Evolutionary conservation across 1,284 basidiomycete species (phyloP).

Genomic region (Ustilago curta): DNA sequence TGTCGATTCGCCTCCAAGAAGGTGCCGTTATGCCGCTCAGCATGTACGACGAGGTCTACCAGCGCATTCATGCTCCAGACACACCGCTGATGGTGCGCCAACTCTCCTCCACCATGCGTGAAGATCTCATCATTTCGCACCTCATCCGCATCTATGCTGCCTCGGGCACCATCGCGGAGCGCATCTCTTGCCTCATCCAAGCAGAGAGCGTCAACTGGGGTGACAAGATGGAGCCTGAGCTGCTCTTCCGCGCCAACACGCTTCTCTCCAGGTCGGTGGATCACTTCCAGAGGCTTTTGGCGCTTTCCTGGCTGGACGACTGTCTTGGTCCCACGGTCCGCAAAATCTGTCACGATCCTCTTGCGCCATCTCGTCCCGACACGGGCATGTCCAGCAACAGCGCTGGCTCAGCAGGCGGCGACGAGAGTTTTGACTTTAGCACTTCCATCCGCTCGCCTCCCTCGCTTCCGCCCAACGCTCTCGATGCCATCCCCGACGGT

Average conservation of each 20-base stretch:
- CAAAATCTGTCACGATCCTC: conserved; percentile 50
- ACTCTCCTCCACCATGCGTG: conserved; percentile 49
- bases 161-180: conserved; percentile 55
- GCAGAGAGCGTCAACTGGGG: conserved; percentile 47
- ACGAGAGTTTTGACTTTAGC: conserved; percentile 29
- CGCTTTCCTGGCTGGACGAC: conserved; percentile 54
- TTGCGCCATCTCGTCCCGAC: conserved; percentile 26
- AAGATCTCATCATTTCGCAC: conserved; percentile 52
- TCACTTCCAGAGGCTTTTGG: conserved; percentile 55
- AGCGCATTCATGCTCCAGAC: conserved; percentile 36
- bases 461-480: conserved; percentile 19
- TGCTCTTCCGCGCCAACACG: conserved; percentile 64
- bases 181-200: conserved; percentile 47
- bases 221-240: conserved; percentile 49
- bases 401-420: conserved; percentile 15
- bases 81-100: conserved; percentile 33
- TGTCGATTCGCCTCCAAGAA: conserved; percentile 49
- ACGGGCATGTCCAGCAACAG: conserved; percentile 13
- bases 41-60: conserved; percentile 50
- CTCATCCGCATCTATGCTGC: conserved; percentile 55
- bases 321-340: conserved; percentile 55
- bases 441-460: conserved; percentile 32
- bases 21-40: conserved; percentile 52
- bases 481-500: conserved; percentile 38
- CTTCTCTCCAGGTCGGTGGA: conserved; percentile 59